These are phyloP conservation scores for Parascedosporium putredinis DNA, from an alignment of 2,329 filamentous ascomycete species.

Conservation along the genomic window DNA sequence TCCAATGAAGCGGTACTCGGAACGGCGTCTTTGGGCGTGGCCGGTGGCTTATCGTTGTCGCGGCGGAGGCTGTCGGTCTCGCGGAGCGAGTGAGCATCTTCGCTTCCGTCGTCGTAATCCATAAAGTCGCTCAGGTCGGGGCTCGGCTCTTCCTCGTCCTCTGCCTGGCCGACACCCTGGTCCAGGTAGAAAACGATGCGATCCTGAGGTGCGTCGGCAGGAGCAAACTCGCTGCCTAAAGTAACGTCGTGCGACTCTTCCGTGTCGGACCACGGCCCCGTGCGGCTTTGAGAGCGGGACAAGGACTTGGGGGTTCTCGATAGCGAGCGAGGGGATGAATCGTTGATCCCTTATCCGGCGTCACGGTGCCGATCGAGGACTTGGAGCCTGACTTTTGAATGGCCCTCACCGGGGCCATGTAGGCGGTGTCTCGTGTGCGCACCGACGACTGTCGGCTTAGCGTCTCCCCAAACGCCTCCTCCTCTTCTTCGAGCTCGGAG, in stretches of 20 bases:
- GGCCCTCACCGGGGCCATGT: conserved; percentile 7
- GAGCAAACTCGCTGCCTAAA: background rate
- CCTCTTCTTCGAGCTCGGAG: conserved; percentile 30
- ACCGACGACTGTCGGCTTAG: background rate
- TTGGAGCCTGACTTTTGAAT: conserved; percentile 7
- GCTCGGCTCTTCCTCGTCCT: conserved; percentile 18
- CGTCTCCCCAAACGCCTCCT: background rate
- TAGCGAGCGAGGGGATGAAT: background rate
- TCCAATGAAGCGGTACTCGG: background rate
- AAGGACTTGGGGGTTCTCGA: background rate
- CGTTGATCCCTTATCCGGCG: background rate
- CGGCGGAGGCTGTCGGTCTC: conserved; percentile 15
- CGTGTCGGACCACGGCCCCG: background rate
- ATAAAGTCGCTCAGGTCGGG: conserved; percentile 29
- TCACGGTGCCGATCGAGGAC: conserved; percentile 7
- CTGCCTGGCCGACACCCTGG: background rate
- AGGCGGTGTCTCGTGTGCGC: background rate
- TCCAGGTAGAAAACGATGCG: background rate
- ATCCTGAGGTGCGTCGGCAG: conserved; percentile 3
- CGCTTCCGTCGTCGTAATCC: conserved; percentile 20
- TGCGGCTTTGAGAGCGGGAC: background rate
- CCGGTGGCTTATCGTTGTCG: conserved; percentile 12
- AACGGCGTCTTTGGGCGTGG: conserved; percentile 9
- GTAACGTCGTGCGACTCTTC: background rate
- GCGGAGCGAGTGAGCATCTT: conserved; percentile 12